Conservation (phyloP, 2,329 filamentous ascomycete species). For the Fusarium sp. region DNA sequence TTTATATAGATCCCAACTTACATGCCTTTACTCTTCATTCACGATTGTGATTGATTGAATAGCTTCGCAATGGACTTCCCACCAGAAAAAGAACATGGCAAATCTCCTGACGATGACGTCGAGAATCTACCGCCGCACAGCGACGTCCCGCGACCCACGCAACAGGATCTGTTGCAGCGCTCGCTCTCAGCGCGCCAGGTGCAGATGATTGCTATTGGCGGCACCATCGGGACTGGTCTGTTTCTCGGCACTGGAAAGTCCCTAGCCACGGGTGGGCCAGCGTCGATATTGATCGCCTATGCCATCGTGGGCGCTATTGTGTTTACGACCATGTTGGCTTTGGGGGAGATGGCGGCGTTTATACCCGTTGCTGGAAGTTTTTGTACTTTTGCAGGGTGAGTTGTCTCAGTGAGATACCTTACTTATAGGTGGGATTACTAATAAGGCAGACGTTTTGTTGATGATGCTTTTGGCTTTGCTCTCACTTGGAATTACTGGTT, state of each 20-base stretch:
- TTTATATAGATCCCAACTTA: neutral
- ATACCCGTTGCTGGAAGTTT: slow-evolving; percentile 63
- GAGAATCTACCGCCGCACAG: slow-evolving; percentile 16
- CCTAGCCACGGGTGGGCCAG: slow-evolving; percentile 67
- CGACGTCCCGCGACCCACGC: slow-evolving; percentile 25
- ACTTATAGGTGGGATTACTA: neutral
- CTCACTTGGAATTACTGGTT: slow-evolving; percentile 72
- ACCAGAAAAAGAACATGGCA: slow-evolving; percentile 26
- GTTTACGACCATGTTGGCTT: slow-evolving; percentile 65
- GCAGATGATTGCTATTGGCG: slow-evolving; percentile 72
- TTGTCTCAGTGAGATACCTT: neutral
- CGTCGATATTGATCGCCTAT: slow-evolving; percentile 66
- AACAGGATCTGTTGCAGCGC: slow-evolving; percentile 60
- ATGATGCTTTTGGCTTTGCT: slow-evolving; percentile 63
- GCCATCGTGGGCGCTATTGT: slow-evolving; percentile 66
- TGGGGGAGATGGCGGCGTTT: slow-evolving; percentile 70
- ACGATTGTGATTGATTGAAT: neutral
- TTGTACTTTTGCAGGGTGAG: slow-evolving; percentile 57
- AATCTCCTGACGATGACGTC: slow-evolving; percentile 29
- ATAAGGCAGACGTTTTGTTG: slow-evolving; percentile 54
- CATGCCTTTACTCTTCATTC: neutral
- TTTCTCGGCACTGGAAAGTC: slow-evolving; percentile 71
- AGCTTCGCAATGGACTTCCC: slow-evolving; percentile 11
- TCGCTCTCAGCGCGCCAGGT: slow-evolving; percentile 69
- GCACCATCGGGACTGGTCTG: slow-evolving; percentile 68